Evolutionary conservation across 352 stramenopile genomes (phyloP), one percentile per base, ranked within the genome.

Genomic region (Phytophthora litchii): DNA sequence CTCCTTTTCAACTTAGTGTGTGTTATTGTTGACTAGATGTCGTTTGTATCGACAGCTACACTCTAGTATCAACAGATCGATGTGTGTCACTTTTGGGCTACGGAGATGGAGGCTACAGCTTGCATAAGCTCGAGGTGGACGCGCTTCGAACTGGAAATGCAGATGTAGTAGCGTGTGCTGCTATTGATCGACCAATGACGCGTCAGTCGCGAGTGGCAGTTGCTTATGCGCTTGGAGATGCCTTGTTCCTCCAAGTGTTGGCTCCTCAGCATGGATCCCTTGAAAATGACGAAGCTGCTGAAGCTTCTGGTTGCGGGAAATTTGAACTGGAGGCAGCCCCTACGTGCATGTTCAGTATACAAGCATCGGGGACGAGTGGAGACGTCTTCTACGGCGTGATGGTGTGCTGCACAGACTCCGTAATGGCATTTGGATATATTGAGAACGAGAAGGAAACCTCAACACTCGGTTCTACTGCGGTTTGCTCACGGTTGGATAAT

Each of bases 61-160:
- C 87, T n/a, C 67, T 89, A 9, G 75, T 89, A 12, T 78, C 79
- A 37, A 92, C 83, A 4, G 83, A 92, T 43, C 77, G 77, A 44
- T 76, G 68, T 0, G 80, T 91, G 45, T 64, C 64, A 10, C 34
- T 83, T 5, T 44, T 92, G 27, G 44, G 64, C 27, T 83, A 74
- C 20, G 60, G 67, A 40, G 56, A 60, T 10, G 27, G 46, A 27
- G 53, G 70, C 19, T 90, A 90, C 44, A 50, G 23, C 21, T 52
- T 86, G 8, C 50, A 77, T 9, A 62, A 74, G 12, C 42, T 90
- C 4, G 52, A 63, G 1, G 56, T 83, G 25, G 67, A 73, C 17
- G 64, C 61, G 13, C 48, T 72, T 14, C 54, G 47, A 7, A 29
- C 52, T 14, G 65, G 54, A 0, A 53, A 62, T 16, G 69, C 70